Base-by-base conservation (phyloP, 192 early-diverging fungal genomes). In the Umbelopsis vinacea region DNA sequence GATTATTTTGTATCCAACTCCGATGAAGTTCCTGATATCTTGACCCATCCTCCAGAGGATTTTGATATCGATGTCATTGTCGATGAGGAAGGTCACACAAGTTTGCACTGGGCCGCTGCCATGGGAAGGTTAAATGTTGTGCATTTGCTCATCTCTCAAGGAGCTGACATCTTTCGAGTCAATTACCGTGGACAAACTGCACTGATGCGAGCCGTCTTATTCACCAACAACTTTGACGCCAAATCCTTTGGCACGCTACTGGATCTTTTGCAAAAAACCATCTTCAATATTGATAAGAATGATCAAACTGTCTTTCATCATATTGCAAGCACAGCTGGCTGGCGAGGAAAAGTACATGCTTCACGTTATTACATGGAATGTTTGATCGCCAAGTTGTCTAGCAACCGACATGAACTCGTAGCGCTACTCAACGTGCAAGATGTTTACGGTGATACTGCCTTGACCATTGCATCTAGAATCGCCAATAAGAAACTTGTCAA, bases 101-200 rank as follows among this genome's bases (percentile, higher is more conserved):
- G 93, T 2, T 81, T 98, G 10, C 98, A 99, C 69, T 99, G 97
- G 97, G 93, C 98, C 4, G 92, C 96, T 3, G 95, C 96, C 9
- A 89, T 98, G 71, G 98, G 91, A 0, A 78, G 90, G 15, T 88
- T 92, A 52, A 80, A 88, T 26, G 84, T 97, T 10, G 85, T 96
- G 17, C 80, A 86, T 21, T 76, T 94, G 6, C 78, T 99, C 63
- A 80, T 98, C 6, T 79, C 90, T 43, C 89, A 87, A 47, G 93
- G 92, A 0, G 92, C 93, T 10, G 87, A 95, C 68, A 81, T 90
- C 15, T 86, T 85, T 26, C 74, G 83, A 46, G 84, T 89, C 40
- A 99, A 99, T 73, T 86, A 89, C 50, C 85, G 85, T 38, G 96
- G 96, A 22, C 94, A 99, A 81, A 93, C 95, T 19, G 91, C 96